phyloP scores from a whole-genome alignment of 2,329 filamentous ascomycete genomes.

The Nigrospora oryzae region DNA sequence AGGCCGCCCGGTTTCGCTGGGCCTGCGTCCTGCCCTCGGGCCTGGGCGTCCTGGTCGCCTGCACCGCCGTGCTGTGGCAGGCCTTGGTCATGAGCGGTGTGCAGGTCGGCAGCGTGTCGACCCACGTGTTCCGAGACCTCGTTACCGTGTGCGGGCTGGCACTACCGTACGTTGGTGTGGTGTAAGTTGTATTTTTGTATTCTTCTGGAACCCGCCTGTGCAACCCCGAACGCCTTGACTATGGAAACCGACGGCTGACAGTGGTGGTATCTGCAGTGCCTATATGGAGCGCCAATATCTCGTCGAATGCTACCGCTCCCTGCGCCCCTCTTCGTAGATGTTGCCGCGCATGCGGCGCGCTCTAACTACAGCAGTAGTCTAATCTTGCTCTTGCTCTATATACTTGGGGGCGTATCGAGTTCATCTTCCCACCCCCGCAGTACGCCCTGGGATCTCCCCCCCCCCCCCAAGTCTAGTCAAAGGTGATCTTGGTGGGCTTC shows the following conservation, averaged over 20 bases:
- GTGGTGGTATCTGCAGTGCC: constrained; percentile 28
- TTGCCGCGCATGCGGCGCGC: no score
- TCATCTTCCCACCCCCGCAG: neutral
- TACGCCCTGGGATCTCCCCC: neutral
- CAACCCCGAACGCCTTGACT: neutral
- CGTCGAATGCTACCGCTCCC: constrained; percentile 36
- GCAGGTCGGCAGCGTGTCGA: constrained; percentile 18
- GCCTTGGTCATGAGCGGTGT: constrained; percentile 8
- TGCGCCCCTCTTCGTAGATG: constrained; percentile 14
- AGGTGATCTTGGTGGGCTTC: constrained; percentile 85
- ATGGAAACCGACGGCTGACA: constrained; percentile 21
- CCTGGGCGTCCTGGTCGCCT: constrained; percentile 31
- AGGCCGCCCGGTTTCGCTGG: constrained; percentile 23
- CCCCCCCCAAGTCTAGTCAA: constrained; percentile 54
- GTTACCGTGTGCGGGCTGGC: constrained; percentile 41
- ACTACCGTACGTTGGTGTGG: constrained; percentile 40
- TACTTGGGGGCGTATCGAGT: no score
- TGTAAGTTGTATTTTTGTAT: constrained; percentile 43
- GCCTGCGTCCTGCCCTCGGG: constrained; percentile 32
- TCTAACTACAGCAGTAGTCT: neutral
- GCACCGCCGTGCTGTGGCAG: constrained; percentile 32
- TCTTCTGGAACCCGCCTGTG: neutral
- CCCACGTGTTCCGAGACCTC: constrained; percentile 27
- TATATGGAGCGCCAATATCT: constrained; percentile 48
- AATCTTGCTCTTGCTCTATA: neutral